phyloP scores from a whole-genome alignment of 768 basidiomycete species.

The Lentinula raphanica region DNA sequence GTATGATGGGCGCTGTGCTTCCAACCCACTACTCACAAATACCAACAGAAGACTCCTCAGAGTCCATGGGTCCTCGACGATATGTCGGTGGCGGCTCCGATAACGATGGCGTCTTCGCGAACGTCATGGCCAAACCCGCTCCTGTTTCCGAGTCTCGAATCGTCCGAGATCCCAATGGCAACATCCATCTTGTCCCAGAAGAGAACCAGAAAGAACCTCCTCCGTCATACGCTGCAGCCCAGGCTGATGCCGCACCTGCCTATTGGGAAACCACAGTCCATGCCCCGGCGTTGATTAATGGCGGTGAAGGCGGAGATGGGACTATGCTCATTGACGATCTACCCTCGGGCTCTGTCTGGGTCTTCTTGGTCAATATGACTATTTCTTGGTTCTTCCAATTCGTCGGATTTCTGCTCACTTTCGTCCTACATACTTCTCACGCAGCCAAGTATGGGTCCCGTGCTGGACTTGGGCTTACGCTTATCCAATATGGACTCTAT shows the following conservation, averaged over 20 bases:
- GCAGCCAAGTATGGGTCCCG: constrained; percentile 92
- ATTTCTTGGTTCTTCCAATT: constrained; percentile 97
- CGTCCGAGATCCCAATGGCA: constrained; percentile 48
- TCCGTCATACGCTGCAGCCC: constrained; percentile 88
- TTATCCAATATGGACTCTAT: constrained; percentile 89
- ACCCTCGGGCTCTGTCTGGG: constrained; percentile 69
- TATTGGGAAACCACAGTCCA: constrained; percentile 98
- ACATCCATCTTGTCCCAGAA: constrained; percentile 67
- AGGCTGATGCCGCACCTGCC: constrained; percentile 84
- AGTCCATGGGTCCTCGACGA: constrained; percentile 10
- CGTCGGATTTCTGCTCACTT: constrained; percentile 88
- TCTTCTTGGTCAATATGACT: constrained; percentile 76
- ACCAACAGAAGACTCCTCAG: constrained; percentile 33
- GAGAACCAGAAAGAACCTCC: constrained; percentile 77
- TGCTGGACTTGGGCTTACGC: constrained; percentile 90
- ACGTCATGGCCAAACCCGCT: constrained; percentile 84
- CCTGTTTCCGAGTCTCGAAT: constrained; percentile 32
- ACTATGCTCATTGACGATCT: constrained; percentile 90
- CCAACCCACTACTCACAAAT: constrained; percentile 61
- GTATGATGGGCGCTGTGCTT: constrained; percentile 55
- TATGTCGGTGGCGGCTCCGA: constrained; percentile 61
- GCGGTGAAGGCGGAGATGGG: constrained; percentile 34
- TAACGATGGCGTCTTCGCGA: constrained; percentile 94
- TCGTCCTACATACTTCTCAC: constrained; percentile 83
- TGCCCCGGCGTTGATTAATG: constrained; percentile 54